phyloP scores from a whole-genome alignment of 805 yeast species.

The Zygosaccharomyces lentus region DNA sequence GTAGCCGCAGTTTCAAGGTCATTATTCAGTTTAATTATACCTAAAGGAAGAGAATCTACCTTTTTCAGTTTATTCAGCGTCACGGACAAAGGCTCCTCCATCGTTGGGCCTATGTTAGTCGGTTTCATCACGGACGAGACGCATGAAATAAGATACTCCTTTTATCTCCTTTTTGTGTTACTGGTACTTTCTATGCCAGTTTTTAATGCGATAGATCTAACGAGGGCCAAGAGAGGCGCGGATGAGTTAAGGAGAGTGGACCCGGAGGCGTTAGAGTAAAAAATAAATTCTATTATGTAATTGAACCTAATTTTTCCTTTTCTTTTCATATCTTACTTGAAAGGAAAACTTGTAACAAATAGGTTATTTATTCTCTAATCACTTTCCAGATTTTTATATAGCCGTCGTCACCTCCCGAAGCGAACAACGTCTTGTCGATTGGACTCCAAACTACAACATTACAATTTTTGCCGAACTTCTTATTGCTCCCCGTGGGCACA shows the following conservation, averaged over 20 bases:
- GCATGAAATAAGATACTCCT: constrained; percentile 69
- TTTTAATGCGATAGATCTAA: constrained; percentile 51
- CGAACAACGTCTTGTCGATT: constrained; percentile 49
- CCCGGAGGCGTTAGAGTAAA: background rate
- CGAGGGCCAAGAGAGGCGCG: constrained; percentile 59
- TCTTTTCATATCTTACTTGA: background rate
- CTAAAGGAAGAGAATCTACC: constrained; percentile 68
- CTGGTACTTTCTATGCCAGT: constrained; percentile 55
- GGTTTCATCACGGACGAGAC: constrained; percentile 69
- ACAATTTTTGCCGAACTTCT: constrained; percentile 40
- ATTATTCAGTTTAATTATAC: constrained; percentile 62
- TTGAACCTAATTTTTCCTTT: background rate
- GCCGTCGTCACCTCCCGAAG: constrained; percentile 82
- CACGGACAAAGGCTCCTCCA: constrained; percentile 76
- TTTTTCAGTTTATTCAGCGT: constrained; percentile 73
- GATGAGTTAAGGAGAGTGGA: constrained; percentile 32
- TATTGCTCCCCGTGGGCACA: constrained; percentile 14
- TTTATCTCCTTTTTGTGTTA: constrained; percentile 55
- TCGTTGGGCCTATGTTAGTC: constrained; percentile 68
- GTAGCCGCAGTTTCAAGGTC: constrained; percentile 66
- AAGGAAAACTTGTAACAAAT: background rate
- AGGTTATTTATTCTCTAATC: constrained; percentile 21
- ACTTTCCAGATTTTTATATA: constrained; percentile 65
- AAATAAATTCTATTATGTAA: background rate
- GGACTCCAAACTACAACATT: constrained; percentile 79